Conservation (phyloP, 495 filamentous ascomycete species). For the Aspergillus incahuasiensis region DNA sequence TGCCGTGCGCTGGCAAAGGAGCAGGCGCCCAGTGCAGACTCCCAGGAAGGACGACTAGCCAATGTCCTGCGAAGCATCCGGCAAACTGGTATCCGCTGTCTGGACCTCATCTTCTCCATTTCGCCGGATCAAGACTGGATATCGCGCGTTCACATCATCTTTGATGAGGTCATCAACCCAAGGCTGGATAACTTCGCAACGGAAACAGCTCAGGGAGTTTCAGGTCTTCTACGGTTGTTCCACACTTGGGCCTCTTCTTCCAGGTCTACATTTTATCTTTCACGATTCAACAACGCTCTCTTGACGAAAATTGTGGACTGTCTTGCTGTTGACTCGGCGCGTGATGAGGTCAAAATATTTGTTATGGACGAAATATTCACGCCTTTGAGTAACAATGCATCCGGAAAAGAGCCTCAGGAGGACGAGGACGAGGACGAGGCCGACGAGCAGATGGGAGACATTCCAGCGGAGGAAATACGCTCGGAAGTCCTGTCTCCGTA, state of each 20-base stretch:
- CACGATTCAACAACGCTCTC: conserved; percentile 56
- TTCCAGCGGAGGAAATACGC: conserved; percentile 46
- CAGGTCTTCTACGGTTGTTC: conserved; percentile 75
- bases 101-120: conserved; percentile 70
- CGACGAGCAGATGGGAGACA: conserved; percentile 44
- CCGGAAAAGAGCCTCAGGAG: conserved; percentile 40
- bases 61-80: conserved; percentile 66
- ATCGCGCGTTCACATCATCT: conserved; percentile 62
- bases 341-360: conserved; percentile 84
- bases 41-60: conserved; percentile 39
- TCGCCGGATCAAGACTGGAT: conserved; percentile 63
- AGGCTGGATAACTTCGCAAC: conserved; percentile 73
- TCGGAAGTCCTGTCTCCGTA: conserved; percentile 63
- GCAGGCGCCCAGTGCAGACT: conserved; percentile 34
- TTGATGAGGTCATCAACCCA: conserved; percentile 68
- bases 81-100: conserved; percentile 69
- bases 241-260: conserved; percentile 69
- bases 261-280: conserved; percentile 63
- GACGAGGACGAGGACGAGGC: conserved; percentile 22
- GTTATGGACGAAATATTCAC: conserved; percentile 66
- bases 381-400: conserved; percentile 54
- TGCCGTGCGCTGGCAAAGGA: conserved; percentile 51
- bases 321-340: conserved; percentile 66
- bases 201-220: conserved; percentile 86
- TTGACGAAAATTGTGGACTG: conserved; percentile 67